Evolutionary conservation across 75 land plant genomes (phyloP).

Genomic region (Selaginella tamariscina): DNA sequence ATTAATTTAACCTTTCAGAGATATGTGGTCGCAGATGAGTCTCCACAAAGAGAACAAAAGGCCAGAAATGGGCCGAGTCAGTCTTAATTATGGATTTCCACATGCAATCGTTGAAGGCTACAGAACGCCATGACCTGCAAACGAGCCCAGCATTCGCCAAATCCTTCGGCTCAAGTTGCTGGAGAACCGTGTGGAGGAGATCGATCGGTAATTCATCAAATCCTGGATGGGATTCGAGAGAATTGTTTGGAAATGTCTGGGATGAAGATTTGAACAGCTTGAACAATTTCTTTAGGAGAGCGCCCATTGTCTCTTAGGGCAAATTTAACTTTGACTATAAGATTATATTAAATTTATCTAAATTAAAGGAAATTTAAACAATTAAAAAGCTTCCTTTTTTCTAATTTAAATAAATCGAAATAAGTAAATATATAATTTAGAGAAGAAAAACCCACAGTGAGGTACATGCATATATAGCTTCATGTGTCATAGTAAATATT

Average conservation of each 20-base stretch:
- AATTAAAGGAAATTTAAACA: no score
- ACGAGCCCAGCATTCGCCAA: slow-evolving; percentile 36
- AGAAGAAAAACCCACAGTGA: no score
- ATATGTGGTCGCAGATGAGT: slow-evolving; percentile 35
- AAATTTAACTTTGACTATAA: no score
- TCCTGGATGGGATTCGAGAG: not conserved
- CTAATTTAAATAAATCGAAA: no score
- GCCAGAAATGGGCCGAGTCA: slow-evolving; percentile 35
- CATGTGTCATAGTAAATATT: no score
- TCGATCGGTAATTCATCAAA: slow-evolving; percentile 1
- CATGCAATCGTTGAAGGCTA: slow-evolving; percentile 38
- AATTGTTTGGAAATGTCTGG: not conserved
- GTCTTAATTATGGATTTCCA: slow-evolving; percentile 46
- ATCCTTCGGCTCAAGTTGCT: slow-evolving; percentile 15
- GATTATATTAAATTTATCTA: no score
- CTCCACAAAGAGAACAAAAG: slow-evolving; percentile 49
- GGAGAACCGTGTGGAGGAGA: slow-evolving; percentile 10
- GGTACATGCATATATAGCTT: no score
- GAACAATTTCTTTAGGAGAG: not conserved
- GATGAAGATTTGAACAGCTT: not conserved
- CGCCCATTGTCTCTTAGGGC: no score
- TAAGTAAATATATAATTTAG: no score
- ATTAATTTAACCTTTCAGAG: slow-evolving; percentile 34
- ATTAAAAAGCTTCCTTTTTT: no score
- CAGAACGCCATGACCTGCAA: slow-evolving; percentile 40